phyloP scores from a whole-genome alignment of 495 filamentous ascomycete genomes.

The Jackrogersella minutella region DNA sequence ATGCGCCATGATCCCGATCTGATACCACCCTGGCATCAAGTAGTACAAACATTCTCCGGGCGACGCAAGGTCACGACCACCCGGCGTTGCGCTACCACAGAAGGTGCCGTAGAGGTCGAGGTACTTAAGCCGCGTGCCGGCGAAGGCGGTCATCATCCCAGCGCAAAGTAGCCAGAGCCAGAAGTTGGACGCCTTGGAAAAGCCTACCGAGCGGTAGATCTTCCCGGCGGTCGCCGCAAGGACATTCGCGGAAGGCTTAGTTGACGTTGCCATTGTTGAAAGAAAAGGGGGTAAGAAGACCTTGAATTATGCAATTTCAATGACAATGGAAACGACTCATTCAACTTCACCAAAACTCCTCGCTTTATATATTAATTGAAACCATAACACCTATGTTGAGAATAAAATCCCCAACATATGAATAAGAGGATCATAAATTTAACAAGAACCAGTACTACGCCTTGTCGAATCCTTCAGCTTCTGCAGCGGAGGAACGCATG shows the following conservation, averaged over 20 bases:
- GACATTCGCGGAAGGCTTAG: background rate
- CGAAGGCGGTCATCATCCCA: conserved; percentile 44
- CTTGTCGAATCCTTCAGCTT: too few relatives aligned
- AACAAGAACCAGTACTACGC: too few relatives aligned
- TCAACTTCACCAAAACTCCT: too few relatives aligned
- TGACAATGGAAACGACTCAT: too few relatives aligned
- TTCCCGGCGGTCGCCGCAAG: conserved; percentile 32
- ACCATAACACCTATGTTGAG: too few relatives aligned
- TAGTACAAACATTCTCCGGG: conserved; percentile 64
- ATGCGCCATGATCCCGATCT: conserved; percentile 59
- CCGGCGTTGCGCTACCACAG: conserved; percentile 20
- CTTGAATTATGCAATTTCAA: too few relatives aligned
- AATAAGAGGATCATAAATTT: too few relatives aligned
- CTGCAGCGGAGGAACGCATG: too few relatives aligned
- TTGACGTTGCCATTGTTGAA: conserved; percentile 20
- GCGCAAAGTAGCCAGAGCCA: conserved; percentile 48
- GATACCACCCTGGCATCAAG: conserved; percentile 41
- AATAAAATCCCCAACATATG: too few relatives aligned
- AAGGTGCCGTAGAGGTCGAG: conserved; percentile 48
- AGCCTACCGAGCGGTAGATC: conserved; percentile 49
- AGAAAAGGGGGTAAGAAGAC: background rate
- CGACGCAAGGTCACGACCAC: conserved; percentile 24
- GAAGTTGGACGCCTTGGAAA: conserved; percentile 51
- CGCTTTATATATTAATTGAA: too few relatives aligned
- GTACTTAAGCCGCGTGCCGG: conserved; percentile 43